A percentile compares a stretch with the other conserved stretches of the same genome.
Evolutionary conservation across 768 basidiomycete species (phyloP).

Genomic region (Gautieria morchelliformis): DNA sequence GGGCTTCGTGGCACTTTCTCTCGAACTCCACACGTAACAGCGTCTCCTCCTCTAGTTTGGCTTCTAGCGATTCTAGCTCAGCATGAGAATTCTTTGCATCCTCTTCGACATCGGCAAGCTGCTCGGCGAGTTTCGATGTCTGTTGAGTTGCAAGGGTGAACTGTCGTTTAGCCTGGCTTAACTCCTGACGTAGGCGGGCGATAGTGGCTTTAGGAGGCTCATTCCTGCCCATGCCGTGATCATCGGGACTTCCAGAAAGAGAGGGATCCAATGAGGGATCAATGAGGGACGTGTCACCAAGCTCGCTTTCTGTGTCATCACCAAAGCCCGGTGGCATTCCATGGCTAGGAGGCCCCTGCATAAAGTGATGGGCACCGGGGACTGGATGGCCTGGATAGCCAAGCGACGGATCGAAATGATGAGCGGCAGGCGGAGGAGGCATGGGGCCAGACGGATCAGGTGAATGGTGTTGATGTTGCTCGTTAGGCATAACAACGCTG

Average conservation of each 20-base stretch:
- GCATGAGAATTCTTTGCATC: conserved; percentile 1
- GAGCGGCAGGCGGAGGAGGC: conserved; percentile 2
- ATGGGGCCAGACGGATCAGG: conserved; percentile 1
- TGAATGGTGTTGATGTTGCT: neutral
- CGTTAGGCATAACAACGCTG: neutral
- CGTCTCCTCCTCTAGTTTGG: conserved; percentile 1
- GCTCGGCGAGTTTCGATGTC: conserved; percentile 5
- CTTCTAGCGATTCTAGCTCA: neutral
- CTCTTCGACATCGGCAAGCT: conserved; percentile 5
- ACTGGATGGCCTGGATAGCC: conserved; percentile 5
- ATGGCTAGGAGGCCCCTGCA: conserved; percentile 7
- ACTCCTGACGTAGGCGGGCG: conserved; percentile 3
- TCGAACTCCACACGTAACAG: neutral
- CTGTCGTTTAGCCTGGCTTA: conserved; percentile 2
- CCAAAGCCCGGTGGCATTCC: conserved; percentile 1
- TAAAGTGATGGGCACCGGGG: conserved; percentile 6
- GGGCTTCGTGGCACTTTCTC: neutral
- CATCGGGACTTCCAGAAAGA: neutral
- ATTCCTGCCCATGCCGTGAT: neutral
- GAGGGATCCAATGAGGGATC: conserved; percentile 7
- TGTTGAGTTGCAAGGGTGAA: neutral
- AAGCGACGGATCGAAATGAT: conserved; percentile 7
- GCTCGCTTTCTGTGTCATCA: neutral
- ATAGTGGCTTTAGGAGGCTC: neutral
- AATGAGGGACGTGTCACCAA: conserved; percentile 3